These are phyloP conservation scores for Herpetomonas samuelpessoai DNA, from an alignment of 208 protist genomes.

Conservation along the genomic window DNA sequence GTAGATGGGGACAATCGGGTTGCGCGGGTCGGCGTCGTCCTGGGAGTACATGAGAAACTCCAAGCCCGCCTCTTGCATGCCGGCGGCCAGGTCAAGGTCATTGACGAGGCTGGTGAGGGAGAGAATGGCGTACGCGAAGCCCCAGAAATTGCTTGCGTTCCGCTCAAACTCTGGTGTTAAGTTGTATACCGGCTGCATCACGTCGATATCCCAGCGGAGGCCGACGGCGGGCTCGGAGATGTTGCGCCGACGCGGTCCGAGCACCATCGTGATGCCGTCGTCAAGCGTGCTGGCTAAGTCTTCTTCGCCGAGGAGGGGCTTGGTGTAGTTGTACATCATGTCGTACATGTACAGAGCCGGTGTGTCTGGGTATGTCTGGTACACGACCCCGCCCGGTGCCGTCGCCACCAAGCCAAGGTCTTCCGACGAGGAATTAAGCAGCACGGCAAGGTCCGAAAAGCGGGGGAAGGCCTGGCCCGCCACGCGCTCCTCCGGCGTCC, in stretches of 20 bases:
- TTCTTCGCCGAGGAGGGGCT: not conserved
- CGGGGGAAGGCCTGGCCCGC: slow-evolving; percentile 16
- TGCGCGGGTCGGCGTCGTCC: not conserved
- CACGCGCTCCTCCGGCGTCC: slow-evolving; percentile 14
- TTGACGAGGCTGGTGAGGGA: slow-evolving; percentile 26
- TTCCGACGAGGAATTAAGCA: not conserved
- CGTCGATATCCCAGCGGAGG: slow-evolving; percentile 28
- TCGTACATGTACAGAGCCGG: not conserved
- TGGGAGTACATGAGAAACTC: slow-evolving; percentile 32
- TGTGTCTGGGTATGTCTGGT: slow-evolving; percentile 14
- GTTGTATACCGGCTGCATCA: slow-evolving; percentile 33
- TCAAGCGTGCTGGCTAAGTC: slow-evolving; percentile 2
- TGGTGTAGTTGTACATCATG: slow-evolving; percentile 9
- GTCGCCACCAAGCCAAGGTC: slow-evolving; percentile 8
- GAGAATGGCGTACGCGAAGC: slow-evolving; percentile 26
- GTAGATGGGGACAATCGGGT: slow-evolving; percentile 1
- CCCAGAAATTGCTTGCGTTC: slow-evolving; percentile 42
- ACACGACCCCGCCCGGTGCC: slow-evolving; percentile 29
- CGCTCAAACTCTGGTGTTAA: not conserved
- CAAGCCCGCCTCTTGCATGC: slow-evolving; percentile 12
- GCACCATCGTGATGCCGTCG: slow-evolving; percentile 18
- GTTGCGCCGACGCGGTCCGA: slow-evolving; percentile 18
- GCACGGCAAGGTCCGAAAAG: slow-evolving; percentile 9
- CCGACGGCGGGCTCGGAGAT: slow-evolving; percentile 17
- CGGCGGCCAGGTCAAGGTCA: slow-evolving; percentile 5